phyloP scores from a whole-genome alignment of 345 rosid species.

The Excoecaria agallocha region DNA sequence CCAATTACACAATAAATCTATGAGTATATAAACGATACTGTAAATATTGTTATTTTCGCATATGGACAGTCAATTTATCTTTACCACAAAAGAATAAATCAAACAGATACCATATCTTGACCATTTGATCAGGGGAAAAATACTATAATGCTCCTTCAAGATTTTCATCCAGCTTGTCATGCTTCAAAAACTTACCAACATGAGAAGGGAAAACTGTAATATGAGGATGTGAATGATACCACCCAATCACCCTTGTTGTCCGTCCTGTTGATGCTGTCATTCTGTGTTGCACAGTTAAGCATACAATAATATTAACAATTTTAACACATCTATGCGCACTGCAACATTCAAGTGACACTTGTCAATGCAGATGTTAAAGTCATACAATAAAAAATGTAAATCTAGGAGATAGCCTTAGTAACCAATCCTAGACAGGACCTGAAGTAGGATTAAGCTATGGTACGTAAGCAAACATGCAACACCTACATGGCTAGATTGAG shows the following conservation, averaged over 20 bases:
- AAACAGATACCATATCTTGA: neutral
- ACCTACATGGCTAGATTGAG: neutral
- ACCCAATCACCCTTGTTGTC: slow-evolving; percentile 93
- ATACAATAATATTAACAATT: slow-evolving; percentile 9
- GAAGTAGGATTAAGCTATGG: too few species aligned
- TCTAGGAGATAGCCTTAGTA: neutral
- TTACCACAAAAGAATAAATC: neutral
- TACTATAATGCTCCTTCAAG: neutral
- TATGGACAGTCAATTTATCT: neutral
- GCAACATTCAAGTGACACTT: neutral
- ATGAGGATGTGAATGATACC: slow-evolving; percentile 99
- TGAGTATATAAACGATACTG: neutral
- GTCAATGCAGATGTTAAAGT: neutral
- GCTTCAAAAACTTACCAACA: slow-evolving; percentile 57
- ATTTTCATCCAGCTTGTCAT: neutral
- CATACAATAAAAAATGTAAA: neutral
- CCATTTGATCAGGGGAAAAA: neutral
- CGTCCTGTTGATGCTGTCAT: slow-evolving; percentile 79
- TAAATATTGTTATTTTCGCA: neutral
- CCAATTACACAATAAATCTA: slow-evolving; percentile 11
- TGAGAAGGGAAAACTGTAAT: slow-evolving; percentile 98
- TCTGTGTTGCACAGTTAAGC: slow-evolving; percentile 60
- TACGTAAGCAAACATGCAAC: too few species aligned
- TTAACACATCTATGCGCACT: neutral
- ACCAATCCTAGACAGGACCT: too few species aligned